These are phyloP conservation scores for Firmiana major DNA, from an alignment of 345 rosid species.

Conservation along the genomic window DNA sequence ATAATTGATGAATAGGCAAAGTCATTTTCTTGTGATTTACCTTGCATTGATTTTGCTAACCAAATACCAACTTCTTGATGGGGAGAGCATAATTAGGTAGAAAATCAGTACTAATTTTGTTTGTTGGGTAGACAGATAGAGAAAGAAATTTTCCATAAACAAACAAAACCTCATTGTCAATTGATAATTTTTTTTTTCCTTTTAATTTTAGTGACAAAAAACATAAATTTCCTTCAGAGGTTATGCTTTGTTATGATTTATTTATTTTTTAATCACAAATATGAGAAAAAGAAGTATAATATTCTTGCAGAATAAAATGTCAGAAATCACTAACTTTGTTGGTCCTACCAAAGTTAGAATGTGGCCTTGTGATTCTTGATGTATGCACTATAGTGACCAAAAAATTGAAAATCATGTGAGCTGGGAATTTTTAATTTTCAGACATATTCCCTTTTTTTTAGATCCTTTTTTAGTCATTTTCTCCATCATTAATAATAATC, in stretches of 20 bases:
- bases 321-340: not conserved
- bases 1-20: no score
- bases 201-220: not conserved
- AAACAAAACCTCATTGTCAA: not conserved
- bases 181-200: not conserved
- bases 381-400: not conserved
- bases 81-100: not conserved
- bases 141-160: not conserved
- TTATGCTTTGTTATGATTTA: not conserved
- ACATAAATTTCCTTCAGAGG: not conserved
- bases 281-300: not conserved
- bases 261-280: not conserved
- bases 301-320: not conserved
- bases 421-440: not conserved
- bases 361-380: not conserved
- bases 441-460: not conserved
- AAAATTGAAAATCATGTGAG: not conserved
- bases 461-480: not conserved
- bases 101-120: not conserved
- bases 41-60: no score
- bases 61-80: no score
- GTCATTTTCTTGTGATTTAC: no score
- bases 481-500: no score
- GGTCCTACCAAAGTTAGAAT: conserved; percentile 5
- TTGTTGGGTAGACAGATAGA: not conserved